These are phyloP conservation scores for Russula ochroleuca DNA, from an alignment of 768 basidiomycete genomes.

Conservation along the genomic window DNA sequence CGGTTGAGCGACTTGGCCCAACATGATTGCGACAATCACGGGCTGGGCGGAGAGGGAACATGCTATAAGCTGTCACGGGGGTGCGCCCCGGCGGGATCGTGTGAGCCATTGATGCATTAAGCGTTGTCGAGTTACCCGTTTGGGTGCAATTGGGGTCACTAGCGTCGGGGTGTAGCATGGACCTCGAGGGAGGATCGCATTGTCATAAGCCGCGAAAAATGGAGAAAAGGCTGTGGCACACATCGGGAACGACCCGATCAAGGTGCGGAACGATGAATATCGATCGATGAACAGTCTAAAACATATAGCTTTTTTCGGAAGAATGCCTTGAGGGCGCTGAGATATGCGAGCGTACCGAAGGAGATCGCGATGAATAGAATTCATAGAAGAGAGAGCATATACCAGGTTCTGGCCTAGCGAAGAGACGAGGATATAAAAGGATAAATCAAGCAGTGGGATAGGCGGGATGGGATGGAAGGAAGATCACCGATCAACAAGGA, in stretches of 20 bases:
- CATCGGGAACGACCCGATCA: slow-evolving; percentile 15
- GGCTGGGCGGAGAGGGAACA: neutral
- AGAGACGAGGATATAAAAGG: neutral
- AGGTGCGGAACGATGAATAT: neutral
- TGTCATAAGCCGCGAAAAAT: slow-evolving; percentile 14
- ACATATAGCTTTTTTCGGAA: neutral
- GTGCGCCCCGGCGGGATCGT: neutral
- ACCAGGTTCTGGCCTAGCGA: neutral
- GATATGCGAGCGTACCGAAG: neutral
- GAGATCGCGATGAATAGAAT: neutral
- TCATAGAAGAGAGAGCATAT: neutral
- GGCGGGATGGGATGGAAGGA: neutral
- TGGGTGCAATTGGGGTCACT: neutral
- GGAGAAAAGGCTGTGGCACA: slow-evolving; percentile 3
- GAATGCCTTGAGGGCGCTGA: neutral
- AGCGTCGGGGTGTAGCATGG: slow-evolving; percentile 1
- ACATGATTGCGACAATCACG: neutral
- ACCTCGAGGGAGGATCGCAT: slow-evolving; percentile 2
- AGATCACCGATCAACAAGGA: neutral
- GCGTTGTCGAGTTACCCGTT: neutral
- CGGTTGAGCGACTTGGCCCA: neutral
- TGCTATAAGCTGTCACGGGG: neutral
- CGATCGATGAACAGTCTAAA: neutral
- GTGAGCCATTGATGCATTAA: neutral
- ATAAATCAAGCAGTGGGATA: neutral